Evolutionary conservation across 2,329 filamentous ascomycete species (phyloP).

Genomic region (Fusarium nanum): DNA sequence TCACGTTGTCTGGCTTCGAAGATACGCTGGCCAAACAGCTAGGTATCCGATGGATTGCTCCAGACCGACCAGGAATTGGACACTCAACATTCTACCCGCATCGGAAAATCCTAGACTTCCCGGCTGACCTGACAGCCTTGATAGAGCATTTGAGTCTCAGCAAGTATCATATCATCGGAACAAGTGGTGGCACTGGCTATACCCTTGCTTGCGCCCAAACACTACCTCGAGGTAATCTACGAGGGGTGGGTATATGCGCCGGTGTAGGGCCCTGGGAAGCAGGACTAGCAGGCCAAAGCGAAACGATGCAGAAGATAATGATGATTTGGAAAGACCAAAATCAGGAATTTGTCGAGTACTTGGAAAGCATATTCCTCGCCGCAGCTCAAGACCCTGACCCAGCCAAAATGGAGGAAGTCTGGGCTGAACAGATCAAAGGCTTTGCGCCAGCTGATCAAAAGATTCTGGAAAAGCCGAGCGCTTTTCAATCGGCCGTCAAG

Average conservation of each 20-base stretch:
- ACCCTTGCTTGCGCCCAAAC: not conserved
- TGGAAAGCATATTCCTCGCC: not conserved
- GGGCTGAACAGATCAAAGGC: not conserved
- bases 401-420: not conserved
- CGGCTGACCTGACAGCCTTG: not conserved
- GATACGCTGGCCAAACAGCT: not conserved
- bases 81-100: not conserved
- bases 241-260: not conserved
- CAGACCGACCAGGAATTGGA: not conserved
- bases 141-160: accelerated
- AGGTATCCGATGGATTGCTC: not conserved
- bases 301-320: not conserved
- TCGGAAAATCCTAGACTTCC: not conserved
- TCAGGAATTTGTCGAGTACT: not conserved
- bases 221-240: too few relatives aligned
- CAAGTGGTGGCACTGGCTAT: not conserved
- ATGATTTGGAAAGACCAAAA: not conserved
- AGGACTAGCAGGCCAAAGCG: not conserved
- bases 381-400: not conserved
- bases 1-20: too few relatives aligned
- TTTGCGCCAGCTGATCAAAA: not conserved
- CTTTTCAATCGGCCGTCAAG: not conserved
- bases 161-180: not conserved
- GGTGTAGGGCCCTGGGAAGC: not conserved
- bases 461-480: not conserved